Evolutionary conservation across 768 basidiomycete species (phyloP), one percentile per base, ranked within the genome.

Genomic region (Agrocybe praecox): DNA sequence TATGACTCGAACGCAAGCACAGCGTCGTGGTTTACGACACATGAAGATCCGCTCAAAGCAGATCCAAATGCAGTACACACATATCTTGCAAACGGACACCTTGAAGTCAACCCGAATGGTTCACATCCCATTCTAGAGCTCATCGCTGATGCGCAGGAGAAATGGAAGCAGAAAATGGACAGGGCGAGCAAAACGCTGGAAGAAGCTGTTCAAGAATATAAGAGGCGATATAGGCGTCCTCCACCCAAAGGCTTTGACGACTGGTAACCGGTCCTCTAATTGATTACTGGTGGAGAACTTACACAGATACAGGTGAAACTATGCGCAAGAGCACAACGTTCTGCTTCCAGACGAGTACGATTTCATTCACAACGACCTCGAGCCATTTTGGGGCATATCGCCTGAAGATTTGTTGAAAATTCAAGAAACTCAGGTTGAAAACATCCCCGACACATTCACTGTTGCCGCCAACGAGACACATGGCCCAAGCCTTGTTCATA

Each of bases 191-290:
- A 79, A 63, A 88, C 88, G 1, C 75, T 96, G 18, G 72, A 73
- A 24, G 77, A 87, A 48, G 94, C 93, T 2, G 89, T 88, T 0
- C 66, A 69, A n/a, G 90, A 93, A 69, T 96, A 96, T 71, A 78
- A 78, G 52, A 76, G 80, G 46, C 76, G 92, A 61, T 94, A 93
- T 71, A 76, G 72, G 18, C 78, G 89, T 44, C 75, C 81, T 26
- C 94, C 94, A 0, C 93, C 94, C 18, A 36, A 61, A 83, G 53
- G 73, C 78, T 48, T 49, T 33, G 48, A 49, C 12, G 6, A 19
- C 15, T 49, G 48, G 48, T 49, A 21, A 10, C 26, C 21, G 2
- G n/a, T 3, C 19, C 19, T 33, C 17, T 7, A 49, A 29, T 29
- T 4, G 9, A 9, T 29, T 32, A 5, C 6, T 32, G 3, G 4